Evolutionary conservation across 495 filamentous ascomycete species (phyloP).

Genomic region (Aspergillus funiculosus): DNA sequence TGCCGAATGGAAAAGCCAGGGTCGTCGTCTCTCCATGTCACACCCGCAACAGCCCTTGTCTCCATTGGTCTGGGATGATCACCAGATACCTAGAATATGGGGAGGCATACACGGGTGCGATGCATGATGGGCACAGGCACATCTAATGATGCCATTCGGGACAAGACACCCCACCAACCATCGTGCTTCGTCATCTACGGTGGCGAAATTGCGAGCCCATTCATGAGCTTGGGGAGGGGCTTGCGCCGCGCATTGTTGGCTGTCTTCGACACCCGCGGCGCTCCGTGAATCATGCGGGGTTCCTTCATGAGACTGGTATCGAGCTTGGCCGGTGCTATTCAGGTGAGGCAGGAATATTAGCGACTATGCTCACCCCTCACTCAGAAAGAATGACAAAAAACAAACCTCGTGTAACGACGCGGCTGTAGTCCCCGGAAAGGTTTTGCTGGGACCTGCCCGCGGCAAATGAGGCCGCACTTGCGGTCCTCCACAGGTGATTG

Average conservation of each 20-base stretch:
- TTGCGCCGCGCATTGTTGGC: slow-evolving; percentile 58
- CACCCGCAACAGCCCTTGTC: too few relatives aligned
- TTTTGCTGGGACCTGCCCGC: slow-evolving; percentile 52
- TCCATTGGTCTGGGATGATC: slow-evolving; percentile 7
- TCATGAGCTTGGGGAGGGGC: slow-evolving; percentile 67
- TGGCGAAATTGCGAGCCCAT: slow-evolving; percentile 45
- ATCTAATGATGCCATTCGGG: slow-evolving; percentile 12
- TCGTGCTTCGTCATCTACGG: slow-evolving; percentile 20
- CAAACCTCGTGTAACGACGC: slow-evolving; percentile 54
- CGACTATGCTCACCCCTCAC: background rate
- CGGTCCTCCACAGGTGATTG: slow-evolving; percentile 90
- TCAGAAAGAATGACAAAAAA: slow-evolving; percentile 5
- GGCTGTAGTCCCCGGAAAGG: slow-evolving; percentile 62
- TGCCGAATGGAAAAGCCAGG: too few relatives aligned
- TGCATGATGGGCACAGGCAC: slow-evolving; percentile 5
- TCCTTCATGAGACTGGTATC: slow-evolving; percentile 86
- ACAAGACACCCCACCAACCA: slow-evolving; percentile 18
- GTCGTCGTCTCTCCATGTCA: too few relatives aligned
- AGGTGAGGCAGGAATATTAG: slow-evolving; percentile 20
- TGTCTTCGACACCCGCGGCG: slow-evolving; percentile 59
- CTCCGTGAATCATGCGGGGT: slow-evolving; percentile 68
- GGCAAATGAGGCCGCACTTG: slow-evolving; percentile 64
- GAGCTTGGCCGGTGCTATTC: slow-evolving; percentile 70
- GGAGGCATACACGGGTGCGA: slow-evolving; percentile 15
- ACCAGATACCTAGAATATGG: too few relatives aligned